Evolutionary conservation across 2,329 filamentous ascomycete species (phyloP).

Genomic region (Calonectria pseudoreteaudii): DNA sequence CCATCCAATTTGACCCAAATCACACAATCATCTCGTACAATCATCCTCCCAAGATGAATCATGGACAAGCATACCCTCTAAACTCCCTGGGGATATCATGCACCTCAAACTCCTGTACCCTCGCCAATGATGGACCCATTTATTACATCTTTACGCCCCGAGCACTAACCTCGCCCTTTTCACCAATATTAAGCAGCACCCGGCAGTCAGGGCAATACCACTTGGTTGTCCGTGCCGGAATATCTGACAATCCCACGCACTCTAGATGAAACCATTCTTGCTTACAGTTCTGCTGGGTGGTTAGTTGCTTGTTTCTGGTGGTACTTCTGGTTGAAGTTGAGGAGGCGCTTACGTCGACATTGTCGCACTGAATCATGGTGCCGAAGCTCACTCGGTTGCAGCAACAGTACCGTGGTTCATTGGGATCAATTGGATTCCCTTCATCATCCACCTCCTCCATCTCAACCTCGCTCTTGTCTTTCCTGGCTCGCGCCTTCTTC

Average conservation of each 20-base stretch:
- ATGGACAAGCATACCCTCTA: constrained; percentile 1
- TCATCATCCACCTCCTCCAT: constrained; percentile 75
- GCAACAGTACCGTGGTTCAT: constrained; percentile 81
- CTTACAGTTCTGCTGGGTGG: constrained; percentile 70
- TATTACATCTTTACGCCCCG: constrained; percentile 62
- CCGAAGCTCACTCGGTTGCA: constrained; percentile 86
- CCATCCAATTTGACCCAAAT: not conserved
- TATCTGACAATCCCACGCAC: constrained; percentile 76
- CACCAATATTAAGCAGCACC: constrained; percentile 70
- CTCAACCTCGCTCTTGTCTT: constrained; percentile 59
- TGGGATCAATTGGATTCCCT: constrained; percentile 77
- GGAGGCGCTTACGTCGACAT: constrained; percentile 72
- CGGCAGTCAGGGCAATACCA: constrained; percentile 89
- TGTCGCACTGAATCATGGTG: constrained; percentile 87
- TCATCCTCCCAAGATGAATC: not conserved
- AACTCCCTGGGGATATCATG: constrained; percentile 13
- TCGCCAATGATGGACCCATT: not conserved
- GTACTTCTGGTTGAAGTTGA: constrained; percentile 20
- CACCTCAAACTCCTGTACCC: constrained; percentile 19
- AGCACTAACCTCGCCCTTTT: constrained; percentile 73
- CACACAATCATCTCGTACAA: not conserved
- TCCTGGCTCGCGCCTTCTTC: constrained; percentile 69
- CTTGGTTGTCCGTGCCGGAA: constrained; percentile 79
- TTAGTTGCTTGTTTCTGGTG: constrained; percentile 31
- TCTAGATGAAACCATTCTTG: constrained; percentile 88